Conservation (phyloP, 352 stramenopile genomes). For the Peronospora farinosa region DNA sequence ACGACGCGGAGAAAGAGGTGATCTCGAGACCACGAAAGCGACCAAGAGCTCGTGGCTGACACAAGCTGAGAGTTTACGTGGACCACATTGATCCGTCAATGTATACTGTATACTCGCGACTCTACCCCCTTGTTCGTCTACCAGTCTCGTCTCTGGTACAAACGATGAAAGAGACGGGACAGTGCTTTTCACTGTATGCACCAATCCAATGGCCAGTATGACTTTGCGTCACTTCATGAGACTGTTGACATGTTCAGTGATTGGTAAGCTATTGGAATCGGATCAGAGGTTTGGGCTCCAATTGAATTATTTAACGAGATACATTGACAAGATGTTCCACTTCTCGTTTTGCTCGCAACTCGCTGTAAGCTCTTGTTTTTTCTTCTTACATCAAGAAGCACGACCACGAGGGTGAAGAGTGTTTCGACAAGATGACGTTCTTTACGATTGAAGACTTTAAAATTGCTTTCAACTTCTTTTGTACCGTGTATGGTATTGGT, state of each 20-base stretch:
- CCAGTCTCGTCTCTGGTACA: constrained; percentile 13
- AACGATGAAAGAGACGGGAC: constrained; percentile 15
- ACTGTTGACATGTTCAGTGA: constrained; percentile 1
- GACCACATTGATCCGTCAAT: constrained; percentile 4
- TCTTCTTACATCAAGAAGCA: no score
- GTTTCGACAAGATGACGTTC: constrained; percentile 27
- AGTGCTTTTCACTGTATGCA: constrained; percentile 4
- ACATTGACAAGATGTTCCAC: constrained; percentile 8
- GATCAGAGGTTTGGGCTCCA: no score
- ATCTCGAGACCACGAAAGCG: constrained; percentile 5
- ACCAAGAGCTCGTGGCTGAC: not conserved
- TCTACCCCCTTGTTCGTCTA: no score
- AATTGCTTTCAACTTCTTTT: constrained; percentile 61
- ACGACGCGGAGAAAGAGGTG: not conserved
- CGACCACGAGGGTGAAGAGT: no score
- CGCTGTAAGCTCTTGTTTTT: not conserved
- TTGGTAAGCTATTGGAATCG: constrained; percentile 20
- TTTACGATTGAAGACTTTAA: constrained; percentile 62
- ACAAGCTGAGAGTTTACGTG: constrained; percentile 2
- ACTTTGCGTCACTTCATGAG: constrained; percentile 11
- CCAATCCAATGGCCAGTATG: constrained; percentile 20
- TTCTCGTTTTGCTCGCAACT: constrained; percentile 17
- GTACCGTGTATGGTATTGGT: constrained; percentile 59
- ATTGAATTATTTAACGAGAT: no score
- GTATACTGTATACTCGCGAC: no score